These are phyloP conservation scores for Tolypocladium endophyticum DNA, from an alignment of 2,329 filamentous ascomycete genomes.

Conservation along the genomic window DNA sequence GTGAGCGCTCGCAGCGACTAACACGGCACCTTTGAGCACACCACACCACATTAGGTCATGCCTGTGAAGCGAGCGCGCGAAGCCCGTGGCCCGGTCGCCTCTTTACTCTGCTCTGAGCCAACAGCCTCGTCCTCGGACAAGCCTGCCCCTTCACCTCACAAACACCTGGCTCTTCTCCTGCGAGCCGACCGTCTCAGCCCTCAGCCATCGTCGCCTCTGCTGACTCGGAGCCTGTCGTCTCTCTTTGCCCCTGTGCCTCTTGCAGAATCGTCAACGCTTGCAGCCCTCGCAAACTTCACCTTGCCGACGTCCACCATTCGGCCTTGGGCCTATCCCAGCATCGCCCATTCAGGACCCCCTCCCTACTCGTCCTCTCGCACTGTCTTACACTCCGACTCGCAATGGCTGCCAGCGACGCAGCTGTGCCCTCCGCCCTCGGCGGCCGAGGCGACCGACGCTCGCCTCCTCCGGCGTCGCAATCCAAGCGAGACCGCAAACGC, in stretches of 20 bases:
- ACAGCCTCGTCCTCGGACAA: not conserved
- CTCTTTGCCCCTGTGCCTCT: not conserved
- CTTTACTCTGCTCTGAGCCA: not conserved
- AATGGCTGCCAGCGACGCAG: conserved; percentile 30
- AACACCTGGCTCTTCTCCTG: not conserved
- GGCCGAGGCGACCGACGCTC: conserved; percentile 25
- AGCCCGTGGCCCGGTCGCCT: not conserved
- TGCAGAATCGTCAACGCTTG: not conserved
- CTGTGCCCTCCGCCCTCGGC: conserved; percentile 18
- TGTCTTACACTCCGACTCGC: conserved; percentile 1
- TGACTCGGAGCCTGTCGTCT: not conserved
- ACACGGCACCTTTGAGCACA: not conserved
- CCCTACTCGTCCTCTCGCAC: not conserved
- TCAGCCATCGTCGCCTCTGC: not conserved
- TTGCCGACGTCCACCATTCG: not conserved
- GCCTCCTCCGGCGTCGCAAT: conserved; percentile 34
- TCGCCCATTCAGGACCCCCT: not conserved
- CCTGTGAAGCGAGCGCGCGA: not conserved
- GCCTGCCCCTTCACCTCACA: not conserved
- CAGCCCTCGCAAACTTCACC: not conserved
- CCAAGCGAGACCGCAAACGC: conserved; percentile 85
- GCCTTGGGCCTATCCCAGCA: not conserved
- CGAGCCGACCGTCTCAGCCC: not conserved
- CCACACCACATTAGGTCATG: not conserved
- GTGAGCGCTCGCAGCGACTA: conserved; percentile 9